Base-by-base conservation (phyloP, 352 stramenopile species). In the Albugo laibachii region DNA sequence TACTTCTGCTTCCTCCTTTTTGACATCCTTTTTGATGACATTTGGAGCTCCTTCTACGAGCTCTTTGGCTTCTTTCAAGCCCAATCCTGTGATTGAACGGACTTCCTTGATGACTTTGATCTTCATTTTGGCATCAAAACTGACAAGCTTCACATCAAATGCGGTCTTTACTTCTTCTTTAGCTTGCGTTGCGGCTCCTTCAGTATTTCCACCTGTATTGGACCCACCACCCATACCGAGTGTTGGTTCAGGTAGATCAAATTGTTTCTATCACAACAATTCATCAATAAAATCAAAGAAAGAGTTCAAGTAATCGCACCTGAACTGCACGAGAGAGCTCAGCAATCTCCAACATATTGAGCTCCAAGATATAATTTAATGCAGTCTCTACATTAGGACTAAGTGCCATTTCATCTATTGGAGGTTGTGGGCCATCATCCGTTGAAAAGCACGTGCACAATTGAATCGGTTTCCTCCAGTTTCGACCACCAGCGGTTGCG, bases 101-200 rank as follows among this genome's bases (percentile, higher is more conserved):
- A 98, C 81, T 57, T 97, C 92, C 71, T 98, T 98, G 65, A 98
- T 98, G 57, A 98, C 84, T 76, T 98, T 98, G 74, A 98, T 98
- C 78, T 98, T 98, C 62, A 77, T 81, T 78, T 97, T 97, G 54
- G 82, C 82, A 61, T 98, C 91, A 63, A 94, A 98, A 54, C 80
- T 91, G 52, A 73, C 67, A 45, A 98, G 69, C 65, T 97, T 97
- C 41, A 98, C 70, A 66, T 97, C 87, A 62, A 97, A 98, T 46
- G 75, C 65, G 13, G 82, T 96, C 72, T 97, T 93, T 63, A 91
- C 86, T 63, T 94, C 84, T 44, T 81, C 81, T 50, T 91, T 83
- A 14, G 66, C 83, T 47, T 74, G 66, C 18, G 65, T 66, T 1
- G 56, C 75, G 18, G 45, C 65, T 31, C 24, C 24, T 31, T 31